These are phyloP conservation scores for Xylaria digitata DNA, from an alignment of 2,329 filamentous ascomycete genomes.

Conservation along the genomic window DNA sequence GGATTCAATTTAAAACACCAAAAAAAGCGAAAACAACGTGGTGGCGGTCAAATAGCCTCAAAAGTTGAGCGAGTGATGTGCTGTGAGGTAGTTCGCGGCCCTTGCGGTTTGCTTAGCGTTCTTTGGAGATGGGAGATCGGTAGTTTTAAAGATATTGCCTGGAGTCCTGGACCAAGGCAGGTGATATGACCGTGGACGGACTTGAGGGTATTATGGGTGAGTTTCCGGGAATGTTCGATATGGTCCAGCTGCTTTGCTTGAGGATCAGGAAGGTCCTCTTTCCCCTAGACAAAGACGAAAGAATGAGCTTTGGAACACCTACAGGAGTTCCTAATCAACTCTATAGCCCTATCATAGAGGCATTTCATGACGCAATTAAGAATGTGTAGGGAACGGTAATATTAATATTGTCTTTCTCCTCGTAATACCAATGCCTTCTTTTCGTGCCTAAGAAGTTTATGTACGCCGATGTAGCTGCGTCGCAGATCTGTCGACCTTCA, in stretches of 20 bases:
- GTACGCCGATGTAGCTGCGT: too few species aligned
- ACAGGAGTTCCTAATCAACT: conserved; percentile 20
- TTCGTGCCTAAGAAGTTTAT: too few species aligned
- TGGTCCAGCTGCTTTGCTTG: conserved; percentile 23
- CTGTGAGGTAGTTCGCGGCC: too few species aligned
- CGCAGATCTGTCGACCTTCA: too few species aligned
- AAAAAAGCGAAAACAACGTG: too few species aligned
- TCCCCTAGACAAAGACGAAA: conserved; percentile 7
- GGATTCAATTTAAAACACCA: too few species aligned
- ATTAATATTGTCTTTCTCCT: too few species aligned
- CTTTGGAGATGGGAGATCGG: conserved; percentile 17
- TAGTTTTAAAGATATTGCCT: conserved; percentile 10
- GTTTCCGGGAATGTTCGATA: conserved; percentile 16
- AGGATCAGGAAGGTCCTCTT: conserved; percentile 19
- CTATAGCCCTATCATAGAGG: conserved; percentile 23
- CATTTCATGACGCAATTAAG: conserved; percentile 17
- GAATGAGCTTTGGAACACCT: conserved; percentile 18
- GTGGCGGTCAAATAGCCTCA: too few species aligned
- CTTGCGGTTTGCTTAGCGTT: too few species aligned
- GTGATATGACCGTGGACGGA: conserved; percentile 14
- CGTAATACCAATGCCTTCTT: too few species aligned
- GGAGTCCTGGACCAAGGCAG: conserved; percentile 8
- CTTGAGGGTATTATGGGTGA: conserved; percentile 17
- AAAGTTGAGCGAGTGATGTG: too few species aligned
- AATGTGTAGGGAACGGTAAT: too few species aligned